Conservation (phyloP, 768 basidiomycete genomes). For the Goffeauzyma gilvescens region DNA sequence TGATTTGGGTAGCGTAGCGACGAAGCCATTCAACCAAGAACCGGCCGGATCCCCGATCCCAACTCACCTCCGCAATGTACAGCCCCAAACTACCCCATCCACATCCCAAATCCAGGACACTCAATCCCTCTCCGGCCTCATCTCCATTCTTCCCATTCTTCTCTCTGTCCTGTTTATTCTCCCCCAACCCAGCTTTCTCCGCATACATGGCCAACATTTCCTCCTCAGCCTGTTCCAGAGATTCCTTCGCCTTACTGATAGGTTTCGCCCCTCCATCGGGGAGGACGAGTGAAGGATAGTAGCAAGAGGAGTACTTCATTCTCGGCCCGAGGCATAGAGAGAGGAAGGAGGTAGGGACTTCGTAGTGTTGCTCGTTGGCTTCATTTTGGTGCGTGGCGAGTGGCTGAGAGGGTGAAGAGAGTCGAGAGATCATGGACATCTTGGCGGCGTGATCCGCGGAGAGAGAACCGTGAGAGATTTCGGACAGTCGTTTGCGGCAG, state of each 20-base stretch:
- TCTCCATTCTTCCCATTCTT: constrained; percentile 9
- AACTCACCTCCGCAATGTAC: constrained; percentile 43
- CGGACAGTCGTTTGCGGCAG: constrained; percentile 40
- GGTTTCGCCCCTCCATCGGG: constrained; percentile 2
- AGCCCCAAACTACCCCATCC: constrained; percentile 58
- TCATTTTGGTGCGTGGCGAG: constrained; percentile 49
- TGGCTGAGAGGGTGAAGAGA: constrained; percentile 35
- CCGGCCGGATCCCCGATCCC: not conserved
- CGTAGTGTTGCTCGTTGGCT: constrained; percentile 61
- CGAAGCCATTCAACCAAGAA: too few species aligned
- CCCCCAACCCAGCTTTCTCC: constrained; percentile 41
- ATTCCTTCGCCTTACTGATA: constrained; percentile 36
- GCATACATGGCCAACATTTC: constrained; percentile 52
- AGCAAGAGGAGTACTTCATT: constrained; percentile 50
- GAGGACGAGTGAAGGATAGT: constrained; percentile 36
- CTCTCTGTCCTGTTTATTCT: not conserved
- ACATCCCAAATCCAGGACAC: constrained; percentile 52
- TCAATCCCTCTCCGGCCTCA: constrained; percentile 38
- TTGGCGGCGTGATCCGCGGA: constrained; percentile 47
- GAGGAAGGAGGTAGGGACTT: constrained; percentile 43
- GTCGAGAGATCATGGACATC: constrained; percentile 46
- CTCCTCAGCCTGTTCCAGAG: constrained; percentile 46
- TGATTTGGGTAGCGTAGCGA: too few species aligned
- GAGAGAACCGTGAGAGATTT: constrained; percentile 36
- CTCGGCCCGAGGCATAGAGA: constrained; percentile 46